Evolutionary conservation across 164 flowering plant species (phyloP), one percentile per base, ranked within the genome.

Genomic region (Litsea cubeba): DNA sequence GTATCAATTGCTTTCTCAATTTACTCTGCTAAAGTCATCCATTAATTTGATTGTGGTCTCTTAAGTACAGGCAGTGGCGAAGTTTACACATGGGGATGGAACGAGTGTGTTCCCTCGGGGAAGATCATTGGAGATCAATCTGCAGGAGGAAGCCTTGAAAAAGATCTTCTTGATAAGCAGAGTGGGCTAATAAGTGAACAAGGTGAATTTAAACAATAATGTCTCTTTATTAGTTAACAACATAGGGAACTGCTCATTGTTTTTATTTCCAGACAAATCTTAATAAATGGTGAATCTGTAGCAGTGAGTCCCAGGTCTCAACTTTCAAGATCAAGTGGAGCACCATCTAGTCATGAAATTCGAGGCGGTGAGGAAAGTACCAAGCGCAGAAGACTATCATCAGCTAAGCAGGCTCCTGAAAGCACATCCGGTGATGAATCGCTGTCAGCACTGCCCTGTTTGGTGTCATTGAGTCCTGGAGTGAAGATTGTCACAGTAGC

Each of bases 61-160:
- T 66, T 51, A 72, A 14, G 25, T 30, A 18, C 85, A 96, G 99
- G 81, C 1, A 70, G 23, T 57, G 97, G 91, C 62, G 92, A 91
- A 78, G 98, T 94, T 74, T 94, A 91, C 76, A 94, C 97, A 7
- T 96, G 99, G 99, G 99, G 98, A 50, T 96, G 99, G 99, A 94
- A 91, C 78, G 99, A 96, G 77, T 96, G 98, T 82, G 84, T 96
- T 46, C 99, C 99, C 18, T 88, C 97, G 69, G 99, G 97, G 25
- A 94, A 87, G 82, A 85, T 93, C 3, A 72, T 88, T 17, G 93
- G 87, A 51, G 97, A 91, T 62, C 82, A 85, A 46, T 70, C 91
- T 18, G 4, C 64, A 0, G 85, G 82, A 2, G 81, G 69, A 76
- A 73, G 23, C 50, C 25, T 71, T 65, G 94, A 89, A 65, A 90